Base-by-base conservation (phyloP, 2,329 filamentous ascomycete species). In the Aspergillus latus region DNA sequence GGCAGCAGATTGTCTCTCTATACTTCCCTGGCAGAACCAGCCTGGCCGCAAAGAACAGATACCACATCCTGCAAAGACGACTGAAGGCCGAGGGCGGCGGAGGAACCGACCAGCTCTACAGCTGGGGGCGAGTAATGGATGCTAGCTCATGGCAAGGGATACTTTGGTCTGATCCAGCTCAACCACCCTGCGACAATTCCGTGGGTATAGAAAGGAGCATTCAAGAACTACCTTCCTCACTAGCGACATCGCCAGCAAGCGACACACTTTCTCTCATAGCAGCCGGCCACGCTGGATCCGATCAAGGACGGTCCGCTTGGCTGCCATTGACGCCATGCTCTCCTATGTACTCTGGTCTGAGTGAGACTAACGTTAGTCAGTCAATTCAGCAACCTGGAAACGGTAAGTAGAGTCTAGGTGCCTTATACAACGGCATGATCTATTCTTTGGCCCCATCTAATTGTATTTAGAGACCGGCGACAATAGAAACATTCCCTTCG, bases 1-100 rank as follows among this genome's bases (percentile, higher is more conserved):
- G 53, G 53, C 48, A 49, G 32, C 53, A 56, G 47, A 51, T 56
- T 9, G 46, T 50, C 4, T 43, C 39, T 1, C 40, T 32, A 4
- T 51, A 48, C 21, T 51, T 56, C 4, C 47, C 47, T 3, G 53
- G 42, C 16, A 21, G 53, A 7, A 45, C 47, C 2, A 56, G 48
- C 11, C 48, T 50, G 13, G 53, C 48, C 5, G 48, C 48, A 5
- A 56, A 56, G 32, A 51, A 56, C 8, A 21, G 52, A 45, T 52
- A 52, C 7, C 49, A 52, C 8, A 52, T 52, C n/a, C 30, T 52
- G 16, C 49, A 52, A 29, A n/a, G 49, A 13, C 29, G 49, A 7
- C 6, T 45, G 10, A 36, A 37, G 30, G 45, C 21, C 5, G 30
- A 52, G 0, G 4, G 11, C 6, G 15, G 15, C 3, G 40, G 13